These are phyloP conservation scores for Nakazawaea wickerhamii DNA, from an alignment of 805 yeast species.

Conservation along the genomic window DNA sequence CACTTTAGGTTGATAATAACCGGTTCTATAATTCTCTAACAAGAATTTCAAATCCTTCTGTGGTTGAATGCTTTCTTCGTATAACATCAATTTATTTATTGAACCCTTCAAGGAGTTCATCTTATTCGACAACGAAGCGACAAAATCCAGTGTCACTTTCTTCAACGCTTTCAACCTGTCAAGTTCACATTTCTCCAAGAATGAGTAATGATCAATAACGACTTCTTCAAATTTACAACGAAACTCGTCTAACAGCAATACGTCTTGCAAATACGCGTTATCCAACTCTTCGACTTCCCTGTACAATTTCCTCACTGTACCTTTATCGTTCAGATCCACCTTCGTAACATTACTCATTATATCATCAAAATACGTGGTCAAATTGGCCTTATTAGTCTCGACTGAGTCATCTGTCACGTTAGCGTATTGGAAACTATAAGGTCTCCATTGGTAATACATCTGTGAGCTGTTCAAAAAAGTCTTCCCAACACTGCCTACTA, in stretches of 20 bases:
- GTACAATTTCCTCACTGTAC: slow-evolving; percentile 44
- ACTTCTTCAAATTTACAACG: slow-evolving; percentile 73
- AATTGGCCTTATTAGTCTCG: slow-evolving; percentile 16
- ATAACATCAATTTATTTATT: slow-evolving; percentile 55
- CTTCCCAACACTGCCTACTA: slow-evolving; percentile 57
- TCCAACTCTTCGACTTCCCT: slow-evolving; percentile 59
- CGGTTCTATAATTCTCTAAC: slow-evolving; percentile 65
- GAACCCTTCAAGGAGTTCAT: slow-evolving; percentile 51
- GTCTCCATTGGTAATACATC: slow-evolving; percentile 78
- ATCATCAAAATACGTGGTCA: slow-evolving; percentile 11
- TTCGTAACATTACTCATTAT: slow-evolving; percentile 10
- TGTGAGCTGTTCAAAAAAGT: slow-evolving; percentile 69
- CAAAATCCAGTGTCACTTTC: slow-evolving; percentile 67
- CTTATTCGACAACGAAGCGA: slow-evolving; percentile 59
- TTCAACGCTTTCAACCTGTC: slow-evolving; percentile 75
- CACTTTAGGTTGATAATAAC: slow-evolving; percentile 68
- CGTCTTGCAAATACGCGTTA: slow-evolving; percentile 45
- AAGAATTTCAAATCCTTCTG: slow-evolving; percentile 59
- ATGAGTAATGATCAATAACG: slow-evolving; percentile 63
- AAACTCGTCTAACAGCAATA: slow-evolving; percentile 53
- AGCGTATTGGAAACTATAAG: slow-evolving; percentile 55
- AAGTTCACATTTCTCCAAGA: slow-evolving; percentile 77
- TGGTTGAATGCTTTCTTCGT: slow-evolving; percentile 71
- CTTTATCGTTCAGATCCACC: slow-evolving; percentile 34
- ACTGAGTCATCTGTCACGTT: slow-evolving; percentile 22